Percentiles rank a stretch among this genome's conserved stretches.
Evolutionary conservation across 2,329 filamentous ascomycete species (phyloP).

Genomic region (Mycosphaerella arachidis): DNA sequence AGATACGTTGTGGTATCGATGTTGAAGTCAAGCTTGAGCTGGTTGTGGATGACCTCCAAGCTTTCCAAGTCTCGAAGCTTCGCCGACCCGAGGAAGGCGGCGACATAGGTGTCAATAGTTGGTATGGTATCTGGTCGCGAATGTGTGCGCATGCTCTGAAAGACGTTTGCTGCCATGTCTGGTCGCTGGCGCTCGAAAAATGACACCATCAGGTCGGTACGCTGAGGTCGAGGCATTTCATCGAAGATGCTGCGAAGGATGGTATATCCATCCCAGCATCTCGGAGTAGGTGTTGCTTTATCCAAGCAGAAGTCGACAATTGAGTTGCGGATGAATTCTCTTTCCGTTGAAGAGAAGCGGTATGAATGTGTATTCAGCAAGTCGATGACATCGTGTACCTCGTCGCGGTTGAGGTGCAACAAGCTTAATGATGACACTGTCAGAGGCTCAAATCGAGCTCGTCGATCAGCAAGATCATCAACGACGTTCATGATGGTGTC

Average conservation of each 20-base stretch:
- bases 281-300: constrained; percentile 56
- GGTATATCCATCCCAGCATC: constrained; percentile 58
- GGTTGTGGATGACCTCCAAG: constrained; percentile 77
- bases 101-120: constrained; percentile 67
- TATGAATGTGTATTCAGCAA: constrained; percentile 71
- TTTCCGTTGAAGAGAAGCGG: constrained; percentile 65
- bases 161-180: constrained; percentile 81
- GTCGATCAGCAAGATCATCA: constrained; percentile 65
- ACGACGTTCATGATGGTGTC: constrained; percentile 69
- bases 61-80: constrained; percentile 47
- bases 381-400: constrained; percentile 74
- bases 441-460: constrained; percentile 64
- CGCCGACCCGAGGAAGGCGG: constrained; percentile 68
- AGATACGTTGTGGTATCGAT: constrained; percentile 72
- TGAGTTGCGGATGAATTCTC: constrained; percentile 59
- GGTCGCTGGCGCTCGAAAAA: constrained; percentile 76
- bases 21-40: constrained; percentile 86
- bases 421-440: constrained; percentile 71
- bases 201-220: constrained; percentile 69
- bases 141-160: constrained; percentile 89
- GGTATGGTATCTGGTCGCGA: constrained; percentile 61
- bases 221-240: constrained; percentile 60
- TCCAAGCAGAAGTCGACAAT: constrained; percentile 68
- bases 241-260: constrained; percentile 56
- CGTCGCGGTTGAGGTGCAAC: constrained; percentile 69